Conservation (phyloP, 495 filamentous ascomycete species). For the Chaetomium fimeti region DNA sequence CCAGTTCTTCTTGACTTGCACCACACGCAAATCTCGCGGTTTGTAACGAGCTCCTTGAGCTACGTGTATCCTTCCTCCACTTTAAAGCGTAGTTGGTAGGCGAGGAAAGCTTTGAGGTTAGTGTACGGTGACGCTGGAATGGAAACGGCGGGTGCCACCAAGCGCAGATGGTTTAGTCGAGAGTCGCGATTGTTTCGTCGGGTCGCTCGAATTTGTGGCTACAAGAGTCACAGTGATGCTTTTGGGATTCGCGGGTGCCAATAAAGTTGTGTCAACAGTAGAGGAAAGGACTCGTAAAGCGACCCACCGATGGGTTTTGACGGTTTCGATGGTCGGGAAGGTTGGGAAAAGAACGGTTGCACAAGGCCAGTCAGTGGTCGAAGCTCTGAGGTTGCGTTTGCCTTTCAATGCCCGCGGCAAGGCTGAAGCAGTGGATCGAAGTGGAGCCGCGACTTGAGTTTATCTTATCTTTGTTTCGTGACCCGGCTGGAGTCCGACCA, state of each 20-base stretch:
- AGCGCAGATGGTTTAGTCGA: background rate
- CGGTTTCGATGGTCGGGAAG: background rate
- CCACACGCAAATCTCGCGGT: background rate
- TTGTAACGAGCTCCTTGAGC: background rate
- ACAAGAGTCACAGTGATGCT: background rate
- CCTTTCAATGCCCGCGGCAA: slow-evolving; percentile 19
- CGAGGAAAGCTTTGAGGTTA: background rate
- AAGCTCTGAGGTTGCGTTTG: slow-evolving; percentile 18
- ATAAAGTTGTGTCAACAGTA: background rate
- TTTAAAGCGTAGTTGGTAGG: background rate
- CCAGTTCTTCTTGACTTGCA: background rate
- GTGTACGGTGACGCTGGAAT: background rate
- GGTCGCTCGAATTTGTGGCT: background rate
- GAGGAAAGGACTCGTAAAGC: background rate
- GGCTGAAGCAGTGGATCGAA: slow-evolving; percentile 21
- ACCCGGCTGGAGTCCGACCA: background rate
- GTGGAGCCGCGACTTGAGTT: background rate
- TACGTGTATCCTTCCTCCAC: background rate
- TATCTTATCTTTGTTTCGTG: background rate
- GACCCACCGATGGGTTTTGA: background rate
- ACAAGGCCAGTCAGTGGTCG: slow-evolving; percentile 4
- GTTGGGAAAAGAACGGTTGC: slow-evolving; percentile 13
- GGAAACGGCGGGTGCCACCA: background rate
- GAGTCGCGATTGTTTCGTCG: background rate
- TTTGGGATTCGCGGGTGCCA: background rate